Conservation (phyloP, 352 stramenopile species). For the Globisporangium viniferum region DNA sequence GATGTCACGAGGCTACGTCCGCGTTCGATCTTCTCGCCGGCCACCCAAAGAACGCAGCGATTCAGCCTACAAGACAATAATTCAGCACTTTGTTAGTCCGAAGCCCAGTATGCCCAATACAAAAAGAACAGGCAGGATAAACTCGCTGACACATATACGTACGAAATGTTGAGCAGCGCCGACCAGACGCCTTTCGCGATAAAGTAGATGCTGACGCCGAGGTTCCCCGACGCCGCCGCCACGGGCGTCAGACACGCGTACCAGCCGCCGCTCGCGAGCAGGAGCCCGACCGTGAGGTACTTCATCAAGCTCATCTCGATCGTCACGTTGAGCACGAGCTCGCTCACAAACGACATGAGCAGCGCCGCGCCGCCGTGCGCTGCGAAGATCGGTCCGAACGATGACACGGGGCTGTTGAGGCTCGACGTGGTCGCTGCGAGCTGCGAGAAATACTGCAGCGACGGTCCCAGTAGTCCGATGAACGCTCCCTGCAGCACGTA, state of each 20-base stretch:
- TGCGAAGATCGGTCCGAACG: conserved; percentile 72
- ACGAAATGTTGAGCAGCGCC: conserved; percentile 77
- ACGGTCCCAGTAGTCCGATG: conserved; percentile 60
- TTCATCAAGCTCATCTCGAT: conserved; percentile 73
- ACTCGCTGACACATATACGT: conserved; percentile 12
- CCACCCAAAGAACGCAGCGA: conserved; percentile 65
- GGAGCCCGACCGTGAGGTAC: conserved; percentile 56
- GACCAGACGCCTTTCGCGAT: conserved; percentile 76
- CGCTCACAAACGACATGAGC: conserved; percentile 78
- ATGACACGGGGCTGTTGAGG: conserved; percentile 50
- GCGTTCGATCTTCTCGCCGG: conserved; percentile 62
- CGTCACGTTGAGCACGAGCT: conserved; percentile 64
- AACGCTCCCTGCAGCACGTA: conserved; percentile 68
- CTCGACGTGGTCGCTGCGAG: conserved; percentile 34
- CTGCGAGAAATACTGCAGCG: conserved; percentile 65
- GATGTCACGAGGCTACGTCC: conserved; percentile 71
- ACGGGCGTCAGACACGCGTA: conserved; percentile 62
- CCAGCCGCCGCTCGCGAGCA: conserved; percentile 58
- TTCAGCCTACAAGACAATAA: conserved; percentile 37
- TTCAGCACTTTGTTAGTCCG: neutral
- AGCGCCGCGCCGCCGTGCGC: conserved; percentile 66
- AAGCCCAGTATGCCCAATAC: neutral
- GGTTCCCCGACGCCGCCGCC: conserved; percentile 54
- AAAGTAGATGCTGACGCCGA: conserved; percentile 67
- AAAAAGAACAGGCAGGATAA: neutral